Evolutionary conservation across 1,139 yeast genomes (phyloP).

Genomic region (Saccharomyces hybrid): DNA sequence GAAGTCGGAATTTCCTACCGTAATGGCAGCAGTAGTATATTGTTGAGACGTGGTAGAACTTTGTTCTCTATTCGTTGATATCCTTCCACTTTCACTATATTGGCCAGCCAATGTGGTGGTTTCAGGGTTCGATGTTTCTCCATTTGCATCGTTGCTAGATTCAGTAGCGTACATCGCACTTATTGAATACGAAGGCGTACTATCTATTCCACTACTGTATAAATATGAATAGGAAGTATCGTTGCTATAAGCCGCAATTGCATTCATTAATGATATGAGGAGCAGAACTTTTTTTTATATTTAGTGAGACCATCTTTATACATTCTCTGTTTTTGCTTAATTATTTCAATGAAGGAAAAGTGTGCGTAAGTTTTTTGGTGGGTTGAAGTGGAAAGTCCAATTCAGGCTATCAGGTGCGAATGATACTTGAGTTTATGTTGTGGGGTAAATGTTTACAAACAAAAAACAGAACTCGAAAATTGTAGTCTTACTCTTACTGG

Average conservation of each 20-base stretch:
- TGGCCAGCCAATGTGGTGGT: slow-evolving; percentile 1
- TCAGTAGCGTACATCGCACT: not conserved
- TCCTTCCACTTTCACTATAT: not conserved
- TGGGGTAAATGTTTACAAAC: not conserved
- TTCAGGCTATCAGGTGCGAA: not conserved
- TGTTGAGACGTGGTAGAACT: not conserved
- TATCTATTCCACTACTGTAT: not conserved
- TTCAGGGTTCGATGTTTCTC: not conserved
- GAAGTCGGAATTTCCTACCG: not conserved
- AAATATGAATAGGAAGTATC: not conserved
- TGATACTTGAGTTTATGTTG: not conserved
- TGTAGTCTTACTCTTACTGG: not conserved
- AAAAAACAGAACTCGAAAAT: not conserved
- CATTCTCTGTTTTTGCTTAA: not conserved
- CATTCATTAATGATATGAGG: not conserved
- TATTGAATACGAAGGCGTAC: not conserved
- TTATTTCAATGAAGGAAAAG: not conserved
- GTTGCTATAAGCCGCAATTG: not conserved
- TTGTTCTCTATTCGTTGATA: not conserved
- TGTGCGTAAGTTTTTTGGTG: not conserved
- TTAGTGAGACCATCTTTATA: not conserved
- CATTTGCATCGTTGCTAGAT: not conserved
- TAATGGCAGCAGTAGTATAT: not conserved
- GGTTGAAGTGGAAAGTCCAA: not conserved
- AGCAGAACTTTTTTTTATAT: not conserved